phyloP scores from a whole-genome alignment of 2,329 filamentous ascomycete genomes.

The Zasmidium cellare region DNA sequence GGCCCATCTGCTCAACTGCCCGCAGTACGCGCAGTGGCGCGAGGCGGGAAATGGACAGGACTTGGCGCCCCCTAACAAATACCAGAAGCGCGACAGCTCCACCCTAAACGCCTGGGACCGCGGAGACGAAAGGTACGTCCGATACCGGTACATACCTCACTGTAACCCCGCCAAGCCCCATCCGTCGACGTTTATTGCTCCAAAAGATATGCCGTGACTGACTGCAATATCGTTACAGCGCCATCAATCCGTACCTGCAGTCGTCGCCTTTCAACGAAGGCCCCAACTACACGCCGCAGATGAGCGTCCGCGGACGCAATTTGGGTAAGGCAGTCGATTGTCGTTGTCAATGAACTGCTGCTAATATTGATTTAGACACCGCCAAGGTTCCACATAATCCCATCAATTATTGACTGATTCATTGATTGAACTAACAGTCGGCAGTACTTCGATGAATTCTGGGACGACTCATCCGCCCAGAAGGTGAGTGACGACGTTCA shows the following conservation, averaged over 20 bases:
- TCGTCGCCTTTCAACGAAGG: conserved; percentile 17
- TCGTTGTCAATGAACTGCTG: background rate
- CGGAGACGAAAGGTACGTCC: conserved; percentile 22
- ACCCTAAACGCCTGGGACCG: conserved; percentile 20
- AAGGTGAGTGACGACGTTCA: conserved; percentile 25
- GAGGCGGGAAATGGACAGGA: conserved; percentile 34
- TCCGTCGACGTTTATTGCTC: conserved; percentile 4
- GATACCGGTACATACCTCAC: no score
- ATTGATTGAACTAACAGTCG: background rate
- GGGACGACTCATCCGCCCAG: conserved; percentile 28
- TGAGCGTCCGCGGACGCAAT: conserved; percentile 24
- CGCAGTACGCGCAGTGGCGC: conserved; percentile 31
- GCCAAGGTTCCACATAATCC: conserved; percentile 17
- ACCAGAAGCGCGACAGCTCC: conserved; percentile 29
- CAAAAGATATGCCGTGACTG: conserved; percentile 3
- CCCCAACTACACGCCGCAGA: conserved; percentile 19
- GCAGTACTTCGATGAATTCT: conserved; percentile 33
- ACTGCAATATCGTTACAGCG: conserved; percentile 3
- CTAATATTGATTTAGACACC: conserved; percentile 15
- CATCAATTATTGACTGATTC: background rate
- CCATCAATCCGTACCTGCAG: conserved; percentile 15
- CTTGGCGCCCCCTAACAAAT: conserved; percentile 32
- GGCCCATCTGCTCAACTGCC: conserved; percentile 31
- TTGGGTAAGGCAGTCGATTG: conserved; percentile 14
- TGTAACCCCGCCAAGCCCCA: conserved; percentile 1